Evolutionary conservation across 495 filamentous ascomycete species (phyloP).

Genomic region (Coniosporium apollinis): DNA sequence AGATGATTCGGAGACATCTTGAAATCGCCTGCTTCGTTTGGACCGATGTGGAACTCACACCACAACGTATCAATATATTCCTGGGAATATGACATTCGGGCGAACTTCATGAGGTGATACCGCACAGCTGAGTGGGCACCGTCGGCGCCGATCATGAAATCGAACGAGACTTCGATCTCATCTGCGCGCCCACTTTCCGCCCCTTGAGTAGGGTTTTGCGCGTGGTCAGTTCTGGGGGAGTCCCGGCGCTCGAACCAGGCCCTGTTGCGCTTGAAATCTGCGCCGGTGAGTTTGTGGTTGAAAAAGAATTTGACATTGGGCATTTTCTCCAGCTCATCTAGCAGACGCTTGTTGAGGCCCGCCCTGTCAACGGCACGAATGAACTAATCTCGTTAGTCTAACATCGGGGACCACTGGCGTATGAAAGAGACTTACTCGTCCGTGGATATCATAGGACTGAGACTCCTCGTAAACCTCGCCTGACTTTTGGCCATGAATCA

Average conservation of each 20-base stretch:
- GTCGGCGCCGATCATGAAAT: constrained; percentile 89
- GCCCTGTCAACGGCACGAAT: constrained; percentile 59
- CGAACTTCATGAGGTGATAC: constrained; percentile 87
- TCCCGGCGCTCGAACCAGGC: constrained; percentile 69
- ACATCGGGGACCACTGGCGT: no score
- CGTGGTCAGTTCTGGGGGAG: constrained; percentile 7
- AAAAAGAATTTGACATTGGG: constrained; percentile 85
- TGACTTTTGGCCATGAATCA: constrained; percentile 67
- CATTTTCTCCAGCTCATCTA: constrained; percentile 67
- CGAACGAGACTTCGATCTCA: constrained; percentile 65
- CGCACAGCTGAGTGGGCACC: constrained; percentile 82
- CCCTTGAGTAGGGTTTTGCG: constrained; percentile 8
- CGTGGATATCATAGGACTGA: constrained; percentile 82
- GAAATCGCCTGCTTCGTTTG: constrained; percentile 38
- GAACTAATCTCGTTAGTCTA: no score
- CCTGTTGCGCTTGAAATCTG: constrained; percentile 57
- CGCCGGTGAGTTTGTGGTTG: constrained; percentile 76
- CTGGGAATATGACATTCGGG: constrained; percentile 77
- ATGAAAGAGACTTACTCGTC: constrained; percentile 47
- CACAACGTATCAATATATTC: constrained; percentile 93
- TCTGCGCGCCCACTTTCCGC: constrained; percentile 4
- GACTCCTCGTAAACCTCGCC: constrained; percentile 57
- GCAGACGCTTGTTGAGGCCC: constrained; percentile 64
- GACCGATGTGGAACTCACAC: constrained; percentile 84
- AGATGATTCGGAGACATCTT: constrained; percentile 76